Base-by-base conservation (phyloP, 306 rosid genomes). In the Alnus glutinosa region DNA sequence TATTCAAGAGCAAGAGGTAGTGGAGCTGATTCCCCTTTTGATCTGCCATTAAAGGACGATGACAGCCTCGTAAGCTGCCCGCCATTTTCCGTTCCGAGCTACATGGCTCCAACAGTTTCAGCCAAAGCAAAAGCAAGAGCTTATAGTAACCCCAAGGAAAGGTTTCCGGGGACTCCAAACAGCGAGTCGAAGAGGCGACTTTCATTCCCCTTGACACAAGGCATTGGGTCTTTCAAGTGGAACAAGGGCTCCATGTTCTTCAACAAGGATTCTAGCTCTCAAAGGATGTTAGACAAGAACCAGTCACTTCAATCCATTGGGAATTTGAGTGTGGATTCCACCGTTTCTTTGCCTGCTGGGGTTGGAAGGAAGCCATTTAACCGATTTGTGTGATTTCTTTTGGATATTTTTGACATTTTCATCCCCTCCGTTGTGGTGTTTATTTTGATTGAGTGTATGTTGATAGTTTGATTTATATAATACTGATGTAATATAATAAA, bases 1-100 rank as follows among this genome's bases (percentile, higher is more conserved):
- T 85, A 70, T 47, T 67, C 86, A 28, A 88, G 95, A 75, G 52
- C 90, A 72, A 83, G 88, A 81, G 85, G 81, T 9, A 77, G 82
- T 5, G 93, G 91, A 74, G 80, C 78, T 42, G 83, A 63, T 7
- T 92, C 93, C 37, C 92, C 96, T 55, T 95, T 86, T 39, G 96
- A 86, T 32, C 48, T 90, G 70, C 85, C 90, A 5, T 50, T 88
- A 3, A 93, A 81, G 77, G 99, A 96, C 66, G 96, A 91, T 55
- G 98, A 90, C 4, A 96, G 99, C 78, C 94, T 96, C 76, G 86
- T 79, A 72, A 96, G 99, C 80, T 96, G 99, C 85, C 99, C 99
- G 0, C 97, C 98, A 1, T 96, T 96, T 79, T 90, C 98, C 0
- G 98, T 83, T 72, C 99, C 99, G 54, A 91, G 39, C 79, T 96